A percentile compares a stretch with the other conserved stretches of the same genome.
These are phyloP conservation scores for Nicotiana tomentosiformis DNA, from an alignment of 257 asterid species.

Conservation along the genomic window DNA sequence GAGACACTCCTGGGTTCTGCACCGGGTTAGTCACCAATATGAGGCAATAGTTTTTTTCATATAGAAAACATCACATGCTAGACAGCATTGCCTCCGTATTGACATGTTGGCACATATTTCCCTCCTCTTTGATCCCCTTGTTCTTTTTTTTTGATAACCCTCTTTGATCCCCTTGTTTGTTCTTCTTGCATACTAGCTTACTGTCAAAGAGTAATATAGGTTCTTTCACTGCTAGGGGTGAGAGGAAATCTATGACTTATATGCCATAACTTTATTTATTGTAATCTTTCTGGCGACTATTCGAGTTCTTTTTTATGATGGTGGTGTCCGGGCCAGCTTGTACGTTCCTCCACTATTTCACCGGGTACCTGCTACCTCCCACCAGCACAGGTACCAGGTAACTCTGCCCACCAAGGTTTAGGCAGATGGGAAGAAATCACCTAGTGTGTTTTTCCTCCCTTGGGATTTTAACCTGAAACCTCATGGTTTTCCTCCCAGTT, in stretches of 20 bases:
- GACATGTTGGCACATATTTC: background rate
- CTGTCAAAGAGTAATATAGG: background rate
- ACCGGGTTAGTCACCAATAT: conserved; percentile 53
- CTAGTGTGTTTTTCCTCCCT: background rate
- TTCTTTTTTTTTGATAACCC: background rate
- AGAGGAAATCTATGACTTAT: background rate
- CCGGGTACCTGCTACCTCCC: too few species aligned
- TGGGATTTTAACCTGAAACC: too few species aligned
- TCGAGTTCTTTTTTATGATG: background rate
- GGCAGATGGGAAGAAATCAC: too few species aligned
- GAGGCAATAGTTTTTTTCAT: background rate
- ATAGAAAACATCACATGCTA: background rate
- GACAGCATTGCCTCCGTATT: background rate
- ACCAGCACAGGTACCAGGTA: too few species aligned
- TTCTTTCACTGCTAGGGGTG: background rate
- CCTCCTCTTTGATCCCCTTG: background rate
- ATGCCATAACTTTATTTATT: background rate
- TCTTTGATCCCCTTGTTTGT: background rate
- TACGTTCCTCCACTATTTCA: too few species aligned
- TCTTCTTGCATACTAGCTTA: background rate
- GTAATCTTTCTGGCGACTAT: background rate
- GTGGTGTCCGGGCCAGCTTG: too few species aligned
- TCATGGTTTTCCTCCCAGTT: too few species aligned
- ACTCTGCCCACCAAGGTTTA: too few species aligned
- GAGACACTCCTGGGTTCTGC: conserved; percentile 61